These are phyloP conservation scores for Mucor piriformis DNA, from an alignment of 371 early-diverging fungal genomes.

Conservation along the genomic window DNA sequence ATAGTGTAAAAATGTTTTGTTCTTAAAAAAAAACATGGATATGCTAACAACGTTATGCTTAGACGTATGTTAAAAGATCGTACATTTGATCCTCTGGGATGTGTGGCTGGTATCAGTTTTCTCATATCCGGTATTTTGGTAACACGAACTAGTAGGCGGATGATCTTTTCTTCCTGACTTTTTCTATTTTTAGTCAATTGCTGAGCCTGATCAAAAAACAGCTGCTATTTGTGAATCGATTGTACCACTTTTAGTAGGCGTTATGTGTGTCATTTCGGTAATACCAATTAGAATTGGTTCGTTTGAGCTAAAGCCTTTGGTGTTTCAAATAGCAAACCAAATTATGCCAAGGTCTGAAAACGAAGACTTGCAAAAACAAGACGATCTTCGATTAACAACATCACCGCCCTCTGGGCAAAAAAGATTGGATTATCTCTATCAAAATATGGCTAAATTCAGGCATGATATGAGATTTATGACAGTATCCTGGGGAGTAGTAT, in stretches of 20 bases:
- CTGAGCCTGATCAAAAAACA: conserved; percentile 36
- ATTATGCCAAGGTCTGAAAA: conserved; percentile 45
- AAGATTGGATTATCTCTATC: conserved; percentile 31
- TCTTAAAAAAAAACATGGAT: not conserved
- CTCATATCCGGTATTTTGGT: conserved; percentile 38
- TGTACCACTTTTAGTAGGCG: conserved; percentile 39
- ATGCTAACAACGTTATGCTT: not conserved
- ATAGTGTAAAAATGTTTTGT: conserved; percentile 14
- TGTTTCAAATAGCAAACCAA: conserved; percentile 43
- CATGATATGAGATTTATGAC: conserved; percentile 53
- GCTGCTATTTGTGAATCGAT: conserved; percentile 43
- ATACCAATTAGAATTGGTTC: conserved; percentile 41
- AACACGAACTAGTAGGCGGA: conserved; percentile 4
- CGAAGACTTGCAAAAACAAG: conserved; percentile 29
- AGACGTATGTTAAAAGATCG: conserved; percentile 33
- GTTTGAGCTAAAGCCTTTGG: conserved; percentile 38
- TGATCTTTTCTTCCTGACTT: not conserved
- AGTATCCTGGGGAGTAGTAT: conserved; percentile 42
- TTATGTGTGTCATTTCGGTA: conserved; percentile 41
- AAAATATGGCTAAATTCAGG: conserved; percentile 42
- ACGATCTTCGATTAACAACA: conserved; percentile 26
- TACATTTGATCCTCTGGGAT: conserved; percentile 32
- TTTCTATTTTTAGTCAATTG: conserved; percentile 40
- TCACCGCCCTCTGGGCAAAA: conserved; percentile 11
- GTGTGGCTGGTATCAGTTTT: conserved; percentile 35